Conservation (phyloP, 805 yeast species). For the Alloascoidea africana region DNA sequence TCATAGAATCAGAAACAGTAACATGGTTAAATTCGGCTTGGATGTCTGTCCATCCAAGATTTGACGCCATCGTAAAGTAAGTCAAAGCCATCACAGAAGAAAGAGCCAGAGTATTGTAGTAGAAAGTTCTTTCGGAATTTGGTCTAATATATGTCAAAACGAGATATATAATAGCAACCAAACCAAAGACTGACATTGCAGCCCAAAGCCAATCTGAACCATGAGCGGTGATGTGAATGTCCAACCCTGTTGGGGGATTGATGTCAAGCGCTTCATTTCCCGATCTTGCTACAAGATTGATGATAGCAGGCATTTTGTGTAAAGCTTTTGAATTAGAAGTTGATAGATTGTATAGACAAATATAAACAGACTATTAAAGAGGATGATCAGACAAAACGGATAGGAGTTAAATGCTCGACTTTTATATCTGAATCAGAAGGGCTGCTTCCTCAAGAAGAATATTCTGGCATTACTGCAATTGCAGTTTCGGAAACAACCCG, state of each 20-base stretch:
- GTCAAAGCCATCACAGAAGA: slow-evolving; percentile 27
- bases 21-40: slow-evolving; percentile 34
- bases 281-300: not conserved
- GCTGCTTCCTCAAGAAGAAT: too few relatives aligned
- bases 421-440: too few relatives aligned
- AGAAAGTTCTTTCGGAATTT: slow-evolving; percentile 20
- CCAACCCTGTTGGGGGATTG: slow-evolving; percentile 29
- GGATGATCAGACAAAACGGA: too few relatives aligned
- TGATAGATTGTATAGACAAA: too few relatives aligned
- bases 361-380: too few relatives aligned
- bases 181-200: slow-evolving; percentile 31
- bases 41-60: slow-evolving; percentile 37
- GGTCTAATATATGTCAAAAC: slow-evolving; percentile 16
- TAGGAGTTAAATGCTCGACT: too few relatives aligned
- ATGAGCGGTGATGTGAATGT: slow-evolving; percentile 34
- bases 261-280: slow-evolving; percentile 18
- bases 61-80: slow-evolving; percentile 41
- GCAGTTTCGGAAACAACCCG: too few relatives aligned
- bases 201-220: slow-evolving; percentile 65
- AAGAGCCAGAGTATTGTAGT: slow-evolving; percentile 24
- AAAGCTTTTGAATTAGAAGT: too few relatives aligned
- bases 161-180: slow-evolving; percentile 19
- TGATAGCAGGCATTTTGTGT: not conserved
- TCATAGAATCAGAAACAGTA: slow-evolving; percentile 13
- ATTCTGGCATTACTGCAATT: too few relatives aligned